phyloP scores from a whole-genome alignment of 208 protist genomes.

The Zelonia costaricensis region DNA sequence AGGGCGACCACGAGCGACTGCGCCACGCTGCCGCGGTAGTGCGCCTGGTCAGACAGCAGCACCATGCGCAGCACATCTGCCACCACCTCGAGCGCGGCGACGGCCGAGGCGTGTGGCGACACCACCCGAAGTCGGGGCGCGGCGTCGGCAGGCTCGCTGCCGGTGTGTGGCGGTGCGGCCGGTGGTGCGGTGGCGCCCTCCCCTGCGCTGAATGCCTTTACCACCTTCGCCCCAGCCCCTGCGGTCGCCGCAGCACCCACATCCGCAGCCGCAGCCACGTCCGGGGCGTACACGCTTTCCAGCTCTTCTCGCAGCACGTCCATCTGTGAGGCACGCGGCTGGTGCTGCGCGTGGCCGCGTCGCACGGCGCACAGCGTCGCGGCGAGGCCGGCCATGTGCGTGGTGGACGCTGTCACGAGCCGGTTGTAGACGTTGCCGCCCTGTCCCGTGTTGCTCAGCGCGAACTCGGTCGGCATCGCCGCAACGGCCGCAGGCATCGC shows the following conservation, averaged over 20 bases:
- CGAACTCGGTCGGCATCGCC: conserved; percentile 18
- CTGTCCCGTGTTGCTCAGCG: conserved; percentile 5
- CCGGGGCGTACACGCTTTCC: conserved; percentile 25
- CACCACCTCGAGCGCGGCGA: conserved; percentile 36
- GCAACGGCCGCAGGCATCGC: not conserved
- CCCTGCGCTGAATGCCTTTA: not conserved
- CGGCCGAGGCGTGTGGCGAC: too few relatives aligned
- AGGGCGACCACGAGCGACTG: conserved; percentile 50
- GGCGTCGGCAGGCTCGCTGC: too few relatives aligned
- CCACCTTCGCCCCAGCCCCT: not conserved
- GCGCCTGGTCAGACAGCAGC: conserved; percentile 73
- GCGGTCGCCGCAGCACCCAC: not conserved
- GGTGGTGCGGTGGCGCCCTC: not conserved
- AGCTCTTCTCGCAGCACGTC: conserved; percentile 11
- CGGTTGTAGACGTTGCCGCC: conserved; percentile 32
- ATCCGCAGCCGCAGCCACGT: not conserved
- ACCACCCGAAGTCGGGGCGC: too few relatives aligned
- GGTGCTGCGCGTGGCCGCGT: not conserved
- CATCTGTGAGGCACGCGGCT: not conserved
- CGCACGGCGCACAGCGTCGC: conserved; percentile 25
- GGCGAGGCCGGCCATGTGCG: conserved; percentile 31
- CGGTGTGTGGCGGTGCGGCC: not conserved
- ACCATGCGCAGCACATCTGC: conserved; percentile 77
- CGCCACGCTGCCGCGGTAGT: conserved; percentile 64
- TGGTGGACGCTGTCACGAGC: conserved; percentile 7